Base-by-base conservation (phyloP, 1,284 basidiomycete genomes). In the Tilletia indica region DNA sequence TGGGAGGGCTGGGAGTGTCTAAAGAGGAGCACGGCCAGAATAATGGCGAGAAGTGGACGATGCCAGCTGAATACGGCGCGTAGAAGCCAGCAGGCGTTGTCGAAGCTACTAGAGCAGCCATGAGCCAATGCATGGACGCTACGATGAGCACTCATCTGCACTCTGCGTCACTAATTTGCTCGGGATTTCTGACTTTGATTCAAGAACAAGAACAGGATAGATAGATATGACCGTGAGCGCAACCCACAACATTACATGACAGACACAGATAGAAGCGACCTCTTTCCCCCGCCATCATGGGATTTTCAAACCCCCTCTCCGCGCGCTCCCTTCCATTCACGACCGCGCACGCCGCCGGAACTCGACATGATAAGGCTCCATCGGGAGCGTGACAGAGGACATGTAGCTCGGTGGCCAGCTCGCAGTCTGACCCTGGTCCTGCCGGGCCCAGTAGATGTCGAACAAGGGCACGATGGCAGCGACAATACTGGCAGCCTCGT, bases 351-450 rank as follows among this genome's bases (percentile, higher is more conserved):
- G 61, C 36, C 61, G 61, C 36, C 61, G 31, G n/a, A 64, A 64
- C 61, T 39, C 61, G 36, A 64, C 61, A 34, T 39, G 31, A 38
- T 64, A 64, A 3, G 61, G 74, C 68, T 78, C 71, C 49, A 38
- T 76, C 36, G 78, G 78, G 31, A 78, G 78, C 45, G 78, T 80
- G 38, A 80, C 73, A 34, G 74, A 76, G 54, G 73, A 70, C 51
- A 75, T 9, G 51, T 80, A 80, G 56, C 67, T 67, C 47, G 76
- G 71, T 19, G 78, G 78, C 77, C 77, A 77, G 51, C 73, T 70
- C 2, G 76, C 75, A 51, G 67, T 70, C 72, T 80, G 78, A n/a
- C 78, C 78, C 67, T 80, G 76, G 38, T 61, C 76, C 48, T 71
- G 68, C 31, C 70, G 69, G 1, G 72, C 78, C 78, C 78, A 80